These are phyloP conservation scores for Clitopilus hobsonii DNA, from an alignment of 768 basidiomycete genomes.

Conservation along the genomic window DNA sequence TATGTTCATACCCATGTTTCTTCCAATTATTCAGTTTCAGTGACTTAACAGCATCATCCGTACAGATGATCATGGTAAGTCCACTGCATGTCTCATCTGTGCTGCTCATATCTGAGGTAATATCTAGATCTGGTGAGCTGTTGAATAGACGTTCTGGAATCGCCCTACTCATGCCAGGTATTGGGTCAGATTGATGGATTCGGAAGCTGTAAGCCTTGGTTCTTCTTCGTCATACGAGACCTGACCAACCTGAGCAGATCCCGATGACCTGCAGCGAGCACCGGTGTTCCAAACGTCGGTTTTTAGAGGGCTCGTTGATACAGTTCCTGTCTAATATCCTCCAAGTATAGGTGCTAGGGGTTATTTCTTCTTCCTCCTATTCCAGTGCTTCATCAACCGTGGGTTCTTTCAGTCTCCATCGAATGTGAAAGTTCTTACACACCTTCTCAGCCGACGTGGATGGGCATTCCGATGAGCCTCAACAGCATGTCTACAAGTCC, in stretches of 20 bases:
- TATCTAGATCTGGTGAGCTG: slow-evolving; percentile 17
- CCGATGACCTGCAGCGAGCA: slow-evolving; percentile 69
- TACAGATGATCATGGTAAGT: slow-evolving; percentile 75
- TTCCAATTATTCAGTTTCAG: neutral
- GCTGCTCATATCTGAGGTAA: neutral
- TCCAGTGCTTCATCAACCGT: slow-evolving; percentile 91
- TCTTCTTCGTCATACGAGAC: neutral
- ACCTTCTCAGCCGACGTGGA: slow-evolving; percentile 57
- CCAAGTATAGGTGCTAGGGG: slow-evolving; percentile 75
- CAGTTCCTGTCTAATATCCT: neutral
- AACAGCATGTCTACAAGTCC: slow-evolving; percentile 63
- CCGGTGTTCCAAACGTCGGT: slow-evolving; percentile 68
- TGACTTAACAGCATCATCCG: neutral
- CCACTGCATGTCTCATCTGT: slow-evolving; percentile 2
- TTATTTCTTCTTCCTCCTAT: slow-evolving; percentile 91
- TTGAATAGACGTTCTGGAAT: neutral
- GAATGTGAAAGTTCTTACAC: slow-evolving; percentile 1
- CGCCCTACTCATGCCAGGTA: neutral
- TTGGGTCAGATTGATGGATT: slow-evolving; percentile 67
- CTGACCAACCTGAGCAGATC: slow-evolving; percentile 42
- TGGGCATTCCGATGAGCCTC: slow-evolving; percentile 58
- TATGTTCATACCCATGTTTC: slow-evolving; percentile 24
- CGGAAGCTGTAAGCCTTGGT: slow-evolving; percentile 69
- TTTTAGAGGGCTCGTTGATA: too few species aligned
- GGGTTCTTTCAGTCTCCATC: slow-evolving; percentile 13